These are phyloP conservation scores for Sclerotinia borealis DNA, from an alignment of 2,329 filamentous ascomycete species.

Conservation along the genomic window DNA sequence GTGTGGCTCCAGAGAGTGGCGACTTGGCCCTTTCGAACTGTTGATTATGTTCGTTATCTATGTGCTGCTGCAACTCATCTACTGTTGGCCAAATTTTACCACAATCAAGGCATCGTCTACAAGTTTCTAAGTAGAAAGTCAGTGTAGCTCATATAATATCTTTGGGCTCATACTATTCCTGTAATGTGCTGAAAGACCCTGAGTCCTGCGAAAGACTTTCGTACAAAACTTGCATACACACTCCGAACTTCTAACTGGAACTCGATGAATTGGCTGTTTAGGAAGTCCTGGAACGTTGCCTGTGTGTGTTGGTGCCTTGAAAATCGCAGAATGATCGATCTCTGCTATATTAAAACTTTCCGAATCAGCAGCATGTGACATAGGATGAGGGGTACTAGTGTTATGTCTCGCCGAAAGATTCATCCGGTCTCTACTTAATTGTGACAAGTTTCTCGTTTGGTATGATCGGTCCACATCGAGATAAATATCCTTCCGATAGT, in stretches of 20 bases:
- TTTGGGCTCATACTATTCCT: not conserved
- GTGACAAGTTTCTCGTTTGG: not conserved
- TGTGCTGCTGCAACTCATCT: not conserved
- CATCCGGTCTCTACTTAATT: not conserved
- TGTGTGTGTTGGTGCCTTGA: not conserved
- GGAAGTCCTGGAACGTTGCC: not conserved
- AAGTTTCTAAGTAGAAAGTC: not conserved
- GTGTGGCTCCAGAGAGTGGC: not conserved
- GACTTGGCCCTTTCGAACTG: not conserved
- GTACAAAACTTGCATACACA: not conserved
- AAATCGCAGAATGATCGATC: not conserved
- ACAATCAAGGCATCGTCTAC: not conserved
- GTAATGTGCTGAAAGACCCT: not conserved
- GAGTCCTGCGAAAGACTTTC: not conserved
- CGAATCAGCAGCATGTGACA: not conserved
- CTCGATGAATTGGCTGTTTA: not conserved
- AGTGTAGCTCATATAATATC: not conserved
- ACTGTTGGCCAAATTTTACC: not conserved
- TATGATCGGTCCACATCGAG: not conserved
- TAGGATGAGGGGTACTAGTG: not conserved
- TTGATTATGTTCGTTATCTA: not conserved
- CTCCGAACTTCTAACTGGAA: not conserved
- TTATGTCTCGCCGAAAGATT: no score
- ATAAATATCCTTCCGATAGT: not conserved
- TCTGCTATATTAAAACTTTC: not conserved